These are phyloP conservation scores for Didymella pomorum DNA, from an alignment of 2,329 filamentous ascomycete species.

Conservation along the genomic window DNA sequence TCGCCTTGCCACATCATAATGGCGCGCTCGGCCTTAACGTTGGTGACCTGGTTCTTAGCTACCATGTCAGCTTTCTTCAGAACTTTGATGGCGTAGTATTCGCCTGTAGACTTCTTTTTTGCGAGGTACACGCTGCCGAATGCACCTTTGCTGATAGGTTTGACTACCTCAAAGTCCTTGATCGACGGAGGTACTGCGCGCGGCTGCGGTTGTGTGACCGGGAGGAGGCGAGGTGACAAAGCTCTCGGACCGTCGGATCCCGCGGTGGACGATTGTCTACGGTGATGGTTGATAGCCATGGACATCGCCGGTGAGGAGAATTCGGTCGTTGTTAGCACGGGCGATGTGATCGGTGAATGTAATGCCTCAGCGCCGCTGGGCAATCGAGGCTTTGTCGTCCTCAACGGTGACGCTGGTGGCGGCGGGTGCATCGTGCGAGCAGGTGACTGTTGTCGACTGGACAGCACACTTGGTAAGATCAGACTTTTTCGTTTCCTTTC, in stretches of 20 bases:
- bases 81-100: conserved; percentile 99
- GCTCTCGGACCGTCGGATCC: conserved; percentile 74
- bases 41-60: conserved; percentile 98
- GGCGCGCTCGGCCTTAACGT: conserved; percentile 96
- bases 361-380: conserved; percentile 69
- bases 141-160: conserved; percentile 97
- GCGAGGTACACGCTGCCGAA: conserved; percentile 98
- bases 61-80: conserved; percentile 99
- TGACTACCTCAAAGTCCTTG: conserved; percentile 99
- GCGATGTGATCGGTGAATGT: conserved; percentile 87
- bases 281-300: conserved; percentile 71
- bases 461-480: conserved; percentile 79
- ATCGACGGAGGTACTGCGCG: conserved; percentile 93
- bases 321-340: conserved; percentile 83
- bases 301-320: conserved; percentile 75
- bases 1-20: conserved; percentile 99
- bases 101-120: conserved; percentile 97
- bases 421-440: conserved; percentile 68
- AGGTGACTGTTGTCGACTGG: conserved; percentile 87
- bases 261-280: conserved; percentile 89
- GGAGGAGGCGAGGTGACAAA: conserved; percentile 80
- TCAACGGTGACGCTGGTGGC: conserved; percentile 83
- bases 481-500: conserved; percentile 88
- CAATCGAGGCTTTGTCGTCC: conserved; percentile 82
- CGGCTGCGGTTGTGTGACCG: conserved; percentile 81